phyloP scores from a whole-genome alignment of 1,284 basidiomycete genomes.

The Ceratobasidium sp. region DNA sequence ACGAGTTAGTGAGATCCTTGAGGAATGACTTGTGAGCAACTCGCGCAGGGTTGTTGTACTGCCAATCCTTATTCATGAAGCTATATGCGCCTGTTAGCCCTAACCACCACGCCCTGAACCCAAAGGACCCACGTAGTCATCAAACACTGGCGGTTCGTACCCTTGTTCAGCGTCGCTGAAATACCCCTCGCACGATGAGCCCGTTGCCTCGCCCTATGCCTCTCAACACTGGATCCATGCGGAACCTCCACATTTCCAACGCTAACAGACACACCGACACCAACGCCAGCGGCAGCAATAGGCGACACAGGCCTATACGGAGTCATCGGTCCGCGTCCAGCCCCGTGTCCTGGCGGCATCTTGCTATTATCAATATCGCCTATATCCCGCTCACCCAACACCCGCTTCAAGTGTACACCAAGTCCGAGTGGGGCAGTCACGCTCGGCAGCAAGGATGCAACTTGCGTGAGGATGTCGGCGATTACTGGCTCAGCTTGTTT shows the following conservation, averaged over 20 bases:
- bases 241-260: conserved; percentile 14
- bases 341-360: conserved; percentile 6
- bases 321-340: conserved; percentile 12
- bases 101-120: not conserved
- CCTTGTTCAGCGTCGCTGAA: conserved; percentile 18
- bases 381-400: not conserved
- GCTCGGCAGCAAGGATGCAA: conserved; percentile 65
- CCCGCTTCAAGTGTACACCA: not conserved
- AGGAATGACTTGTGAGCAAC: not conserved
- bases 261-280: not conserved
- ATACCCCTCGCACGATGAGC: conserved; percentile 27
- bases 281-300: conserved; percentile 12
- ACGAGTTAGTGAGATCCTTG: not conserved
- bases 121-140: conserved; percentile 47
- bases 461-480: conserved; percentile 64
- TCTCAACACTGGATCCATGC: conserved; percentile 31
- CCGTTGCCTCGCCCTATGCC: conserved; percentile 26
- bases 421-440: conserved; percentile 54
- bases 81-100: conserved; percentile 56
- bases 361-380: not conserved
- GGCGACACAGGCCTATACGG: conserved; percentile 65
- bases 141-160: conserved; percentile 46
- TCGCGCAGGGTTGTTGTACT: conserved; percentile 67
- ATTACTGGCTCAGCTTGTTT: conserved; percentile 58
- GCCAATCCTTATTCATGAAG: conserved; percentile 84